These are phyloP conservation scores for Asterionellopsis glacialis DNA, from an alignment of 108 stramenopile species.

Conservation along the genomic window DNA sequence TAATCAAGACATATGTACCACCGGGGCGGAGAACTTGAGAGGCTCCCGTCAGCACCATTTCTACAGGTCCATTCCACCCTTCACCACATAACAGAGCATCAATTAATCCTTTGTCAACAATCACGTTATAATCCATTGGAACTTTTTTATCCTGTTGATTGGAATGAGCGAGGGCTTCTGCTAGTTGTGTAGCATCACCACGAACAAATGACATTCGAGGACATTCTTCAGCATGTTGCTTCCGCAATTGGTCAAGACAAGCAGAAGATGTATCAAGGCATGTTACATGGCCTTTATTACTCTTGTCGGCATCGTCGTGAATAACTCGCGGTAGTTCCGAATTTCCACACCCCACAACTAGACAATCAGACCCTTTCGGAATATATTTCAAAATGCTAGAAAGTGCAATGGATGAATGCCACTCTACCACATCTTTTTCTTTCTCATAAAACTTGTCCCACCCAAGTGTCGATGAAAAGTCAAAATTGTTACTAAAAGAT, in stretches of 20 bases:
- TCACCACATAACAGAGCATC: slow-evolving; percentile 78
- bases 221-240: slow-evolving; percentile 16
- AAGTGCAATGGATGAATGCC: slow-evolving; percentile 64
- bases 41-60: slow-evolving; percentile 26
- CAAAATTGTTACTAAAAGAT: slow-evolving; percentile 8
- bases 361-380: slow-evolving; percentile 26
- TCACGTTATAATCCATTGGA: slow-evolving; percentile 33
- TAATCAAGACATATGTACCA: slow-evolving; percentile 33
- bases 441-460: slow-evolving; percentile 64
- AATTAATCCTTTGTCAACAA: slow-evolving; percentile 75
- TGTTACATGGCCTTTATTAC: slow-evolving; percentile 18
- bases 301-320: slow-evolving; percentile 29
- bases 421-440: slow-evolving; percentile 38
- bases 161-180: neutral
- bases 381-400: slow-evolving; percentile 37
- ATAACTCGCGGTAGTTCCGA: slow-evolving; percentile 45
- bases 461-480: slow-evolving; percentile 55
- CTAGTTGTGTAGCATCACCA: slow-evolving; percentile 56
- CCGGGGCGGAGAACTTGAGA: slow-evolving; percentile 20
- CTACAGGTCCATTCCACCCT: slow-evolving; percentile 45
- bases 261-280: slow-evolving; percentile 61
- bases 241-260: slow-evolving; percentile 47
- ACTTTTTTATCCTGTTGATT: slow-evolving; percentile 5
- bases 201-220: slow-evolving; percentile 51
- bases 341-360: slow-evolving; percentile 68